phyloP scores from a whole-genome alignment of 352 stramenopile genomes.

The Phytophthora europaea region DNA sequence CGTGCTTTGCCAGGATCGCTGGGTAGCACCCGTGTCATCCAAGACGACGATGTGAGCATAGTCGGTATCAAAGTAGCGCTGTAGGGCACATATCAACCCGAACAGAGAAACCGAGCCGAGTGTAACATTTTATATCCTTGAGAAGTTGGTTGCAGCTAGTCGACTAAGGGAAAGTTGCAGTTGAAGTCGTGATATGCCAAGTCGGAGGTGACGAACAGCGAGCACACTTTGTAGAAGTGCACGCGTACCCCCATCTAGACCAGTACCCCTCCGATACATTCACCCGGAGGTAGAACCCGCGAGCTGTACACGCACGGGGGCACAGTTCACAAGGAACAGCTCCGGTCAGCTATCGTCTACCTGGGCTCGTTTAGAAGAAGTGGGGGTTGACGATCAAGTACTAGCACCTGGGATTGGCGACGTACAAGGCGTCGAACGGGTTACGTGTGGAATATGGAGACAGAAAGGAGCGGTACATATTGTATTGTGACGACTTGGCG shows the following conservation, averaged over 20 bases:
- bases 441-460: neutral
- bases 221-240: neutral
- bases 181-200: neutral
- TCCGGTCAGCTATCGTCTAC: neutral
- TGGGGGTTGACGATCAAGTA: neutral
- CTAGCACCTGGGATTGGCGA: neutral
- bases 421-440: neutral
- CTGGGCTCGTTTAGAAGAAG: neutral
- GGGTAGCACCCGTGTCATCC: neutral
- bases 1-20: neutral
- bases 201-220: neutral
- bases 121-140: neutral
- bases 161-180: neutral
- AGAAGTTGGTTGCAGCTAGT: neutral
- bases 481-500: neutral
- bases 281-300: too few species aligned
- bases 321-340: neutral
- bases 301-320: too few species aligned
- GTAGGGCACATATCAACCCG: neutral
- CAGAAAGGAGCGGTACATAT: neutral
- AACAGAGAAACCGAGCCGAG: neutral
- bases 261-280: too few species aligned
- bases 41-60: neutral
- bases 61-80: neutral
- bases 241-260: too few species aligned